phyloP scores from a whole-genome alignment of 495 filamentous ascomycete species.

The Annulohypoxylon stygium region DNA sequence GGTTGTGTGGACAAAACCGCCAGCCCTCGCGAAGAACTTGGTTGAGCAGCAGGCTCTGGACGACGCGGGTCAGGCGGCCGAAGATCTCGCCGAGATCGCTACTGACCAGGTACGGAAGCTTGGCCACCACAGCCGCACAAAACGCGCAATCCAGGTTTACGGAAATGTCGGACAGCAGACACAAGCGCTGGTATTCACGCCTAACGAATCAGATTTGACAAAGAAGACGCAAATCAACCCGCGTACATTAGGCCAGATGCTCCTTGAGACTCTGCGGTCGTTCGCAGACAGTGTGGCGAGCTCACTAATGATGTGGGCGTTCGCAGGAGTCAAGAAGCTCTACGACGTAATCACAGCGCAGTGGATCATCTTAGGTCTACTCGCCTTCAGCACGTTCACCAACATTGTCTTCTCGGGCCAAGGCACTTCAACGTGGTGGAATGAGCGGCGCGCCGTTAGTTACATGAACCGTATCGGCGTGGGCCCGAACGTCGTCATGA shows the following conservation, averaged over 20 bases:
- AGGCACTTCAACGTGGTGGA: slow-evolving; percentile 82
- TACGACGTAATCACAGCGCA: slow-evolving; percentile 81
- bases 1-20: slow-evolving; percentile 83
- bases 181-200: slow-evolving; percentile 73
- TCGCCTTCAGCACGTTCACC: slow-evolving; percentile 73
- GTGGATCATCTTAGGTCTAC: slow-evolving; percentile 75
- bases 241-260: slow-evolving; percentile 74
- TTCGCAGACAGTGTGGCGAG: slow-evolving; percentile 77
- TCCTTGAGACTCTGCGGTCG: slow-evolving; percentile 75
- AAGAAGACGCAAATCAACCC: slow-evolving; percentile 72
- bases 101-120: slow-evolving; percentile 88
- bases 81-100: slow-evolving; percentile 86
- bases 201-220: slow-evolving; percentile 52
- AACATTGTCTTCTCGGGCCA: slow-evolving; percentile 80
- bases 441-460: slow-evolving; percentile 79
- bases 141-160: slow-evolving; percentile 91
- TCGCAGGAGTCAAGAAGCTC: slow-evolving; percentile 70
- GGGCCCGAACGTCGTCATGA: slow-evolving; percentile 81
- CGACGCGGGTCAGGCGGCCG: slow-evolving; percentile 84
- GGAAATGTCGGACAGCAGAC: slow-evolving; percentile 84
- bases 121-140: slow-evolving; percentile 84
- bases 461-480: slow-evolving; percentile 88
- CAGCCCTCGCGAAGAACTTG: slow-evolving; percentile 74
- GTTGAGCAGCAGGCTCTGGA: slow-evolving; percentile 84
- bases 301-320: slow-evolving; percentile 79